Base-by-base conservation (phyloP, 495 filamentous ascomycete species). In the Darksidea phi region DNA sequence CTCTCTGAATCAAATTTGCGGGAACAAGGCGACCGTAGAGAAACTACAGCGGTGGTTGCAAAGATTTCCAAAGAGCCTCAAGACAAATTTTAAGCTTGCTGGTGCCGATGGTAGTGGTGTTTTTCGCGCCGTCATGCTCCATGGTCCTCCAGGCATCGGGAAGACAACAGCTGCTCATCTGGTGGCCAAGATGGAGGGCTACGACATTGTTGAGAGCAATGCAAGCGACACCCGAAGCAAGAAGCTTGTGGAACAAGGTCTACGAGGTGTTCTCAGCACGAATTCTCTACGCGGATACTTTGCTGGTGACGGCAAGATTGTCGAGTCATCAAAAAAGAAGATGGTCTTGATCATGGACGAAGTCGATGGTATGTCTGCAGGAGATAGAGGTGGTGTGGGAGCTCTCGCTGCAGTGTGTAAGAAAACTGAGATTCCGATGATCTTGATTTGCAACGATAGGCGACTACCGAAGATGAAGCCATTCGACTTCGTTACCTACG, bases 301-400 rank as follows among this genome's bases (percentile, higher is more conserved):
- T 70, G 87, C 91, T n/a, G 87, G 83, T 15, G 85, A 89, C 45
- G 88, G 86, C 38, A 87, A 91, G 75, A 83, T 88, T 57, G 85
- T 95, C 4, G 86, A 97, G 53, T 76, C 76, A 26, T 79, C 78
- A 20, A 97, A 92, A 75, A 93, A 92, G 76, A 96, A 95, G 59
- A 82, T 97, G 24, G 89, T 96, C 8, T 77, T 99, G 12, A 88
- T 99, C 76, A 97, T 99, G 95, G 94, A 99, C 67, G 94, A 99
- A 73, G 94, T 99, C 6, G 94, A 99, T 69, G 94, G 94, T 34
- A 99, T 99, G 94, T 96, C 92, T 47, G 91, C 91, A 42, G 94
- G 94, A 67, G 94, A 99, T 72, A 85, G 94, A 43, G 94, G 94
- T 64, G 94, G 94, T 70, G 95, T 99, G 41, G 94, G 92, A 20